Conservation (phyloP, 2,329 filamentous ascomycete genomes). For the Westerdykella aurantiaca region DNA sequence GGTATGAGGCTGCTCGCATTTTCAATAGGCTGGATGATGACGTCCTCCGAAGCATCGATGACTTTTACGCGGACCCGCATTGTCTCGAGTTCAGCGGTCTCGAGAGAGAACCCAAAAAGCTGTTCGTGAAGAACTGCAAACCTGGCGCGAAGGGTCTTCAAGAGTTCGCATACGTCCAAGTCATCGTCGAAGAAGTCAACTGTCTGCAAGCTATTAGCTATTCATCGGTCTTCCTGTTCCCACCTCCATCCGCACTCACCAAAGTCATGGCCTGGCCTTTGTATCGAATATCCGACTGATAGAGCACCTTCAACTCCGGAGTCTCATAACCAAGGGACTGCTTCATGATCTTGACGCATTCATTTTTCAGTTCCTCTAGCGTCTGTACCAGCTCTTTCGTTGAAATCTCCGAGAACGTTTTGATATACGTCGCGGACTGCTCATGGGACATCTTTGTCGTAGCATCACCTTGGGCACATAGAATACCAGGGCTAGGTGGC, state of each 20-base stretch:
- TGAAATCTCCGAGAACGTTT: slow-evolving; percentile 35
- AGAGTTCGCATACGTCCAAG: slow-evolving; percentile 23
- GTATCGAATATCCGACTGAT: slow-evolving; percentile 45
- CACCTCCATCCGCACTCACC: neutral
- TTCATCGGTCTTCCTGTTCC: neutral
- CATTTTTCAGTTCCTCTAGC: slow-evolving; percentile 34
- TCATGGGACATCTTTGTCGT: slow-evolving; percentile 47
- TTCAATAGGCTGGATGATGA: slow-evolving; percentile 35
- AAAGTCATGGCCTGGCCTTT: slow-evolving; percentile 42
- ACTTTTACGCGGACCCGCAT: slow-evolving; percentile 45
- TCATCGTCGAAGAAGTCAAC: slow-evolving; percentile 36
- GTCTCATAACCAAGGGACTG: slow-evolving; percentile 30
- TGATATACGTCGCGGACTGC: slow-evolving; percentile 44
- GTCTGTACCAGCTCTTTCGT: slow-evolving; percentile 29
- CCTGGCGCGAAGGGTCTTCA: slow-evolving; percentile 31
- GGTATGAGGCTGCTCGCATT: slow-evolving; percentile 22
- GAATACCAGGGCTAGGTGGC: slow-evolving; percentile 46
- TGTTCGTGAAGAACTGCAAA: slow-evolving; percentile 43
- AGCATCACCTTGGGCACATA: slow-evolving; percentile 48
- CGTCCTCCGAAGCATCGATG: slow-evolving; percentile 40
- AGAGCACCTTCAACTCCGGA: slow-evolving; percentile 29
- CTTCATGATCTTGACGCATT: slow-evolving; percentile 37
- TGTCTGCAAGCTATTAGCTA: slow-evolving; percentile 4
- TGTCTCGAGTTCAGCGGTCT: slow-evolving; percentile 43
- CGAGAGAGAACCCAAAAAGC: slow-evolving; percentile 43